Base-by-base conservation (phyloP, 768 basidiomycete genomes). In the Amanita polypyramis region DNA sequence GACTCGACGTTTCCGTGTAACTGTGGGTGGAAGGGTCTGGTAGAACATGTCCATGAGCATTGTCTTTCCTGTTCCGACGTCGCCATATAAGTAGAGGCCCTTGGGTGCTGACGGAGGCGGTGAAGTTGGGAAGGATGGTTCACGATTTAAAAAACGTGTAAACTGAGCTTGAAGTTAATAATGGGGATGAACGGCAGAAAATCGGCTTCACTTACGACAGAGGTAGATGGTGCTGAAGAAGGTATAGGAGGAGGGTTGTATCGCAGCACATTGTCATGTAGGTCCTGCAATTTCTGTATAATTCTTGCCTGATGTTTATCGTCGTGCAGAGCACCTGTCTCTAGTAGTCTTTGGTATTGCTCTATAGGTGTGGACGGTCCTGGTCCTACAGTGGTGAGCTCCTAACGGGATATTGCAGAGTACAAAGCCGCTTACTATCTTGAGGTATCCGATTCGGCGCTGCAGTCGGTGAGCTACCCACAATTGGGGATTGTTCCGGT, bases 21-120 rank as follows among this genome's bases (percentile, higher is more conserved):
- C 67, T 37, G 73, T 67, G 0, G 73, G 57, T 1, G 87, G 85
- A 1, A 96, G 79, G 1, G 92, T 80, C 53, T 82, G 77, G 69
- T 86, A 93, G 65, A 96, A 96, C 19, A 99, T 73, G 64, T 99
- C 96, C 96, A 99, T 99, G 53, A 99, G 81, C 94, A 98, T 97
- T 0, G 86, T 87, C 71, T 98, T 97, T 11, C 96, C 95, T 7
- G 95, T 96, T 2, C 95, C 95, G 51, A 99, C 96, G 55, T 92
- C 88, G 27, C 95, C 96, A 61, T 88, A 92, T 15, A 99, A 82
- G 67, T 99, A 98, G 25, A 98, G 73, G 8, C 95, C 91, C 57
- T 85, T 86, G 3, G 91, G 92, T 1, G 77, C 75, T 41, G 72
- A 62, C 23, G 70, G 67, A 0, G 77, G 77, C 6, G 75, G 70